A percentile compares a stretch with the other conserved stretches of the same genome.
Conservation (phyloP, 345 rosid genomes). For the Camelina neglecta region DNA sequence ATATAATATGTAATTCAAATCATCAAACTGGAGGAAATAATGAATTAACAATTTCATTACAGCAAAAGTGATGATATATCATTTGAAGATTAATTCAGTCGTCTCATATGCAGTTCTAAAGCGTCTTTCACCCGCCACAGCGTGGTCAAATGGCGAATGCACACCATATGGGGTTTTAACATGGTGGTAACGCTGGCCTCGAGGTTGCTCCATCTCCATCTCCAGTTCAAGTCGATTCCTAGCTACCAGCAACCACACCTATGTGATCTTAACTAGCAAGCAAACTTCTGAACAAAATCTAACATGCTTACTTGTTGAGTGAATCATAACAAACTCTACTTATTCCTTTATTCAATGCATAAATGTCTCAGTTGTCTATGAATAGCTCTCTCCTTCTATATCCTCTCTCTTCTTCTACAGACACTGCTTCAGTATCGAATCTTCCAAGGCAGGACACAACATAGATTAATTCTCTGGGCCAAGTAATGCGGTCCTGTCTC, state of each 20-base stretch:
- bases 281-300: slow-evolving; percentile 70
- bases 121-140: slow-evolving; percentile 43
- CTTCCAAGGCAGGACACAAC: slow-evolving; percentile 52
- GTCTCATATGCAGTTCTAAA: not conserved
- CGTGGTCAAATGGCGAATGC: slow-evolving; percentile 68
- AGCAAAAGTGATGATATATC: no score
- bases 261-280: slow-evolving; percentile 85
- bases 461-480: not conserved
- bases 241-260: slow-evolving; percentile 81
- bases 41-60: no score
- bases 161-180: slow-evolving; percentile 73
- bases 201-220: slow-evolving; percentile 72
- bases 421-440: slow-evolving; percentile 25
- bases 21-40: no score
- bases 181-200: slow-evolving; percentile 71
- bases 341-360: slow-evolving; percentile 34
- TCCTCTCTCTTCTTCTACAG: slow-evolving; percentile 14
- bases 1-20: no score
- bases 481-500: not conserved
- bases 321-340: slow-evolving; percentile 45
- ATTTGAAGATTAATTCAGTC: slow-evolving; percentile 50
- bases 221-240: slow-evolving; percentile 71
- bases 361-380: slow-evolving; percentile 22
- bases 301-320: slow-evolving; percentile 45
- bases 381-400: not conserved